Evolutionary conservation across 371 early-diverging fungal species (phyloP), one percentile per base, ranked within the genome.

Genomic region (Rhizopus microsporus): DNA sequence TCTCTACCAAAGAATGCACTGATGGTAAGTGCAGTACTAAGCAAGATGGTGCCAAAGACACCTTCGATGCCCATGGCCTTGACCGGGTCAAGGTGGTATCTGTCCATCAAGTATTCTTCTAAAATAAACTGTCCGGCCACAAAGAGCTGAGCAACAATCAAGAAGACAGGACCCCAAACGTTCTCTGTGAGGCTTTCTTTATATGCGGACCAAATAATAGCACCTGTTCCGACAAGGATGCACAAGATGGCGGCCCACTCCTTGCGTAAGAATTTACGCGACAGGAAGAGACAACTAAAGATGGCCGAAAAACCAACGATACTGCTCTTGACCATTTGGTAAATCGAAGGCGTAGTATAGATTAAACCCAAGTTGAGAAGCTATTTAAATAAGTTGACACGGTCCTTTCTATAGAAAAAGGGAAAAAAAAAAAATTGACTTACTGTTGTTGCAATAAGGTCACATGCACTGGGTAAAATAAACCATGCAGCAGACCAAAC

Each of bases 11-110:
- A 42, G 5, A 71, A 23, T 2, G 64, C 57, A 37, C 70, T 60
- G 3, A 77, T 35, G 15, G 51, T 29, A 31, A 72, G 45, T 1
- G 65, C 54, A 45, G 49, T 16, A 15, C 54, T 57, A 30, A 77
- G 51, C 12, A 77, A 30, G 4, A 67, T 43, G 0, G 67, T 67
- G 17, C 77, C 74, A 54, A 77, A 74, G 7, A 69, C 52, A 45
- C 74, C 74, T 54, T 77, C 77, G 51, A 74, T 70, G 6, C 77
- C 74, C 77, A 77, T 77, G 29, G 77, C 77, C n/a, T 63, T 62
- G 7, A 77, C 68, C 10, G 77, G 72, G 53, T 77, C 70, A 8
- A 77, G 59, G 12, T 69, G 70, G 47, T 60, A 70, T 13, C 72
- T 65, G 40, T 77, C 74, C 77, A 77, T 77, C 54, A 77, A 54